Percentiles rank a stretch among this genome's conserved stretches.
Evolutionary conservation across 768 basidiomycete species (phyloP).

Genomic region (Boletus tomentosulus): DNA sequence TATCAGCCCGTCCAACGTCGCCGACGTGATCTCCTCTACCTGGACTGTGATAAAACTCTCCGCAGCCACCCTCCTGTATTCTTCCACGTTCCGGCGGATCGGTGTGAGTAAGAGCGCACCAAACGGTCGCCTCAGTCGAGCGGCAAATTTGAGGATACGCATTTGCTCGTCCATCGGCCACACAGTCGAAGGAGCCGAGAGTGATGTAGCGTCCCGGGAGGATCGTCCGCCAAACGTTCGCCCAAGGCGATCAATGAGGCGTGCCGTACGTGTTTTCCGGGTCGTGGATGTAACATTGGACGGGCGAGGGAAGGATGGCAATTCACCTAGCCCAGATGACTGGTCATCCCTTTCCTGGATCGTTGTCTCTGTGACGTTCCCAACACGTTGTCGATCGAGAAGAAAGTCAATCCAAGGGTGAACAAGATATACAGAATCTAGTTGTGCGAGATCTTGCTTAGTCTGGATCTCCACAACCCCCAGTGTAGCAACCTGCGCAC

Average conservation of each 20-base stretch:
- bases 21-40: no score
- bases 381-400: slow-evolving; percentile 1
- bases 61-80: no score
- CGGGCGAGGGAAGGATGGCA: neutral
- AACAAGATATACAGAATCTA: neutral
- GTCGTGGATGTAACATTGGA: neutral
- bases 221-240: neutral
- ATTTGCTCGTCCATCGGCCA: neutral
- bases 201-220: neutral
- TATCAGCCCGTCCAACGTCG: no score
- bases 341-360: neutral
- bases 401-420: slow-evolving; percentile 13
- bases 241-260: neutral
- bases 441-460: slow-evolving; percentile 2
- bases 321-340: neutral
- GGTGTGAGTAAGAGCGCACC: no score
- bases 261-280: neutral
- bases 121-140: no score
- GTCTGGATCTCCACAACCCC: slow-evolving; percentile 10
- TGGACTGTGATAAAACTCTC: no score
- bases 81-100: no score
- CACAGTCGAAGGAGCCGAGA: neutral
- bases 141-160: neutral
- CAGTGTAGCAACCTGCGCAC: neutral
- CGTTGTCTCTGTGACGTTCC: neutral